Evolutionary conservation across 2,329 filamentous ascomycete genomes (phyloP), one percentile per base, ranked within the genome.

Genomic region (Lachnellula cervina): DNA sequence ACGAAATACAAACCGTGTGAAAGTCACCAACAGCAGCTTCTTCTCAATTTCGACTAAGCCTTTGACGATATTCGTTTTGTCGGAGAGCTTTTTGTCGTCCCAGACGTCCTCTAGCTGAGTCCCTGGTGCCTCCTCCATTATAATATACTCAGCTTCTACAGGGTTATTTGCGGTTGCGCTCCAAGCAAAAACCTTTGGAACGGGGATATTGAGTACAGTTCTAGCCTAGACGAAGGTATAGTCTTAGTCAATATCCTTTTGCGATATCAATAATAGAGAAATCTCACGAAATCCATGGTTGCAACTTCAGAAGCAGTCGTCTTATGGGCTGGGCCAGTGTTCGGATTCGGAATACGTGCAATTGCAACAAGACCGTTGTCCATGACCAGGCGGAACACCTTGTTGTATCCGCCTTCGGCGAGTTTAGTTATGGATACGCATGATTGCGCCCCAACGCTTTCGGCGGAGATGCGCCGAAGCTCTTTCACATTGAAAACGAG

Each of bases 351-450:
- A 35, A 65, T 60, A 21, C 60, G 59, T 56, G 62, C 62, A 62
- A 69, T 64, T 13, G 65, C 55, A 62, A 64, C 58, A 59, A 50
- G 57, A 45, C 62, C 63, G 44, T 69, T 63, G 49, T 69, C 59
- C 64, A 68, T 68, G 2, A 59, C 42, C 23, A 73, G 58, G 4
- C 69, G 53, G 48, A 74, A 71, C n/a, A 68, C 69, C 54, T 73
- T 73, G 61, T 70, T 73, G 57, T 66, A 73, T 35, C 65, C 65
- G 42, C 71, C 71, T 64, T 74, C 70, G 7, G 62, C 68, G 11
- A 73, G 51, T 57, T 74, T 74, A 8, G 51, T 66, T 11, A 76
- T 73, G 5, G 66, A 67, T 8, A 68, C 59, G 59, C 71, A 74
- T 9, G 43, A 59, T 13, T 62, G 54, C 14, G 69, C 68, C 46